Base-by-base conservation (phyloP, 352 stramenopile genomes). In the Elongisporangium senticosum region DNA sequence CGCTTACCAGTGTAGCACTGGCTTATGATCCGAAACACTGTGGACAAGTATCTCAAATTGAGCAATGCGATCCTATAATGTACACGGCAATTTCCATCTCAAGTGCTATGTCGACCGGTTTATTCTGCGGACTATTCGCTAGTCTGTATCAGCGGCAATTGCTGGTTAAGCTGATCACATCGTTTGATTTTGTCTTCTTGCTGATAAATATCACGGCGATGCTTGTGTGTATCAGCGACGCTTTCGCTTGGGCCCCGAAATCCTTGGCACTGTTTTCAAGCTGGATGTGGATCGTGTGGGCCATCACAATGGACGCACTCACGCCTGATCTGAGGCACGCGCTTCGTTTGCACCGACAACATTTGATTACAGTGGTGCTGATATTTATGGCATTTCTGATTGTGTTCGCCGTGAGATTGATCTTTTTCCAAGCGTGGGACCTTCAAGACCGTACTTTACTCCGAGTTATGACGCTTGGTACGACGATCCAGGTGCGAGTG, bases 181-280 rank as follows among this genome's bases (percentile, higher is more conserved):
- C 63, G 2, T 71, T 74, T 23, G 64, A 74, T 26, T 61, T 71
- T 8, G 3, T 60, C 15, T 71, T 71, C 49, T 22, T 65, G 15
- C 54, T 48, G 13, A n/a, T 56, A 13, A 60, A 74, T 49, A 50
- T 71, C 24, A 61, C 63, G 22, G 15, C 55, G 10, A 51, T 39
- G 3, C 43, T 60, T 8, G 13, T 71, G 20, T 63, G 59, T 13
- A 24, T 64, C 10, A 48, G 39, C 10, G 57, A 43, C 11, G 33
- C 33, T 1, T 43, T 10, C 17, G 8, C 13, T 14, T 43, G 33
- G 33, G 17, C 33, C 0, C 10, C 8, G 5, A 43, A 43, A 43
- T 43, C 7, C 33, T 15, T 43, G 1, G 33, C 33, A 10, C 7
- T 43, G 1, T 10, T 43, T 17, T 43, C 33, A 10, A 43, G 8